Evolutionary conservation across 2,329 filamentous ascomycete species (phyloP).

Genomic region (Pseudopyricularia javanii): DNA sequence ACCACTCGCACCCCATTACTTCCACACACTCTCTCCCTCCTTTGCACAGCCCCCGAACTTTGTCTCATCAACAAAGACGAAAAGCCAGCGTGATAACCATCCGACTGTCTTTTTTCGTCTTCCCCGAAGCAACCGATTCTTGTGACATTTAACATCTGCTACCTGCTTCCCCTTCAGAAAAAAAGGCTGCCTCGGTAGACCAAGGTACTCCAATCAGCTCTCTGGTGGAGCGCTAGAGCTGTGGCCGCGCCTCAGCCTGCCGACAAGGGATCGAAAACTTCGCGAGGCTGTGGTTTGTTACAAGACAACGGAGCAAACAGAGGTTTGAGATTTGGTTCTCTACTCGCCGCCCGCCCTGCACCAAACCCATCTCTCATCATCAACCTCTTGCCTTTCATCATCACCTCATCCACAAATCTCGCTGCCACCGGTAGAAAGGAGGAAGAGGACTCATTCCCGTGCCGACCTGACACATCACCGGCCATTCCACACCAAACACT

Average conservation of each 20-base stretch:
- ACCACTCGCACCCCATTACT: background rate
- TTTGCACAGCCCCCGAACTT: background rate
- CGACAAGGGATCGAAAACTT: slow-evolving; percentile 1
- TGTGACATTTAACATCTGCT: background rate
- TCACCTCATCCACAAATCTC: background rate
- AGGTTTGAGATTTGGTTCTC: slow-evolving; percentile 12
- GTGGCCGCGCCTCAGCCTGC: slow-evolving; percentile 4
- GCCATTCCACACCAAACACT: background rate
- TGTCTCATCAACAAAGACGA: background rate
- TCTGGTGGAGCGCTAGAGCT: slow-evolving; percentile 2
- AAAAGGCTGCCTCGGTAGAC: background rate
- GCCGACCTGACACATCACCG: background rate
- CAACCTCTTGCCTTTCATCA: slow-evolving; percentile 4
- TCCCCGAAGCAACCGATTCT: background rate
- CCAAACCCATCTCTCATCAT: slow-evolving; percentile 1
- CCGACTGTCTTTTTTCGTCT: background rate
- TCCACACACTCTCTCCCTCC: background rate
- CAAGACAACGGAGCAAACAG: slow-evolving; percentile 6
- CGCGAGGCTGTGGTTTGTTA: slow-evolving; percentile 3
- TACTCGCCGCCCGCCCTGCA: slow-evolving; percentile 6
- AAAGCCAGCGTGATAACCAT: background rate
- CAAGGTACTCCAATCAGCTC: background rate
- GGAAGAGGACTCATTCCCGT: background rate
- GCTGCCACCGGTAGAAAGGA: background rate
- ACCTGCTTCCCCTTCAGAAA: background rate